Percentiles rank a stretch among this genome's conserved stretches.
Conservation (phyloP, 352 stramenopile species). For the Globisporangium nagaii region DNA sequence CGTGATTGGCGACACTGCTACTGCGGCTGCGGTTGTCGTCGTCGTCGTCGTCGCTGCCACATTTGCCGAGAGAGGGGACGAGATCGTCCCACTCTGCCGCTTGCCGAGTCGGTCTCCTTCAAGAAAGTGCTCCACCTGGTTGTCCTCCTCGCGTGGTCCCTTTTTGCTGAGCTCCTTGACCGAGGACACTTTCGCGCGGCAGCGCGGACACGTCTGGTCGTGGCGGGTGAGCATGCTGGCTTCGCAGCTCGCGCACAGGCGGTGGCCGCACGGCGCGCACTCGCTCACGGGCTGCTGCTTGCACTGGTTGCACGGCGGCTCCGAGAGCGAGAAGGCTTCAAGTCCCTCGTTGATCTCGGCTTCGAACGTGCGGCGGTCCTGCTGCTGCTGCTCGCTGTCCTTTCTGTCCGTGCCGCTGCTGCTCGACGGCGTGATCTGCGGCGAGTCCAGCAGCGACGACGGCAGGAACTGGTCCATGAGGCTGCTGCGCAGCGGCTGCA, state of each 20-base stretch:
- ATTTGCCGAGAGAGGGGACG: constrained; percentile 3
- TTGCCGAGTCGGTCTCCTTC: constrained; percentile 20
- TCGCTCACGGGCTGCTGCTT: constrained; percentile 7
- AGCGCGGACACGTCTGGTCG: constrained; percentile 8
- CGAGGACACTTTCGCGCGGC: constrained; percentile 2
- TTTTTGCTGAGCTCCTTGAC: not conserved
- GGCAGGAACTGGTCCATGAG: constrained; percentile 80
- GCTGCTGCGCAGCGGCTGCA: constrained; percentile 58
- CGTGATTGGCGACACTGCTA: constrained; percentile 39
- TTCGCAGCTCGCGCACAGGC: constrained; percentile 9
- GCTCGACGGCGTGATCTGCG: constrained; percentile 53
- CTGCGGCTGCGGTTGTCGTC: not conserved
- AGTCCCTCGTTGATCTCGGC: constrained; percentile 33
- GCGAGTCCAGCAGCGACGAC: constrained; percentile 73
- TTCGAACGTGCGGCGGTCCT: constrained; percentile 8
- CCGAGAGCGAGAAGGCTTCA: constrained; percentile 28
- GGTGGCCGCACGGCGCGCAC: constrained; percentile 15
- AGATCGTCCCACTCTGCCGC: constrained; percentile 22
- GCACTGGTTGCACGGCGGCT: constrained; percentile 13
- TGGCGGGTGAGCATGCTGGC: not conserved
- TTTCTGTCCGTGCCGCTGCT: constrained; percentile 12
- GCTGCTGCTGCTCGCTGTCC: too few relatives aligned
- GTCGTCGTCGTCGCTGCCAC: too few relatives aligned
- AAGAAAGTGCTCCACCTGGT: constrained; percentile 20
- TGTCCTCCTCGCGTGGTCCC: constrained; percentile 7